Evolutionary conservation across 331 rosid species (phyloP).

Genomic region (Erythrophleum ivorense): DNA sequence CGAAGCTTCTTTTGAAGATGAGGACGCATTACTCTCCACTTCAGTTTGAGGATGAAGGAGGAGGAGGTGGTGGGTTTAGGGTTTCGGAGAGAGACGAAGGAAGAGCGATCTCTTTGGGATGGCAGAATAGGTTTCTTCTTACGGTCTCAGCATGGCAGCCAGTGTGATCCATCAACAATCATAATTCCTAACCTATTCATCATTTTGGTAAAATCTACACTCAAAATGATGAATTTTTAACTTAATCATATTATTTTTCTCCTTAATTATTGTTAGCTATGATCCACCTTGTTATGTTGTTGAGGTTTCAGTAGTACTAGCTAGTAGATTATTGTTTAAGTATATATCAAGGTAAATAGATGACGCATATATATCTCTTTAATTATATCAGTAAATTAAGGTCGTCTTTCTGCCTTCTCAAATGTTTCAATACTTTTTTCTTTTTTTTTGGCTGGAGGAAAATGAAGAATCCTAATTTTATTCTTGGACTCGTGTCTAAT

Average conservation of each 20-base stretch:
- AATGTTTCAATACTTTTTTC: not conserved
- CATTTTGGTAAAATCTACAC: slow-evolving; percentile 45
- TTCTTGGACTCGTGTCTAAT: not conserved
- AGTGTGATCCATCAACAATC: slow-evolving; percentile 3
- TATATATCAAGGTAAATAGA: slow-evolving; percentile 35
- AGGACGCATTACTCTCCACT: slow-evolving; percentile 70
- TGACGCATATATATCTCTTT: slow-evolving; percentile 34
- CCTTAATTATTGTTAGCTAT: not conserved
- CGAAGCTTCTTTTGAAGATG: slow-evolving; percentile 71
- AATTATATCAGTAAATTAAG: not conserved
- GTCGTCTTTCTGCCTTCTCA: not conserved
- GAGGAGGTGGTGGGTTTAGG: slow-evolving; percentile 65
- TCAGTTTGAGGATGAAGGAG: slow-evolving; percentile 67
- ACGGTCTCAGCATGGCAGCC: slow-evolving; percentile 78
- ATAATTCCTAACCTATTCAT: slow-evolving; percentile 38
- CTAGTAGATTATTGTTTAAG: slow-evolving; percentile 34
- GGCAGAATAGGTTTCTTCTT: slow-evolving; percentile 81
- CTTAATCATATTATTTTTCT: not conserved
- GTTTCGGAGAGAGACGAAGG: slow-evolving; percentile 80
- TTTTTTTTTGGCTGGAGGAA: slow-evolving; percentile 7
- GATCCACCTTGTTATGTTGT: not conserved
- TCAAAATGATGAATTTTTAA: slow-evolving; percentile 40
- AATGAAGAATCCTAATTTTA: slow-evolving; percentile 46
- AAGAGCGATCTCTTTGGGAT: slow-evolving; percentile 70
- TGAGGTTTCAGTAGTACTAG: not conserved